Percentiles rank a stretch among this genome's conserved stretches.
Conservation (phyloP, 2,329 filamentous ascomycete genomes). For the Trichophaea hybrida region DNA sequence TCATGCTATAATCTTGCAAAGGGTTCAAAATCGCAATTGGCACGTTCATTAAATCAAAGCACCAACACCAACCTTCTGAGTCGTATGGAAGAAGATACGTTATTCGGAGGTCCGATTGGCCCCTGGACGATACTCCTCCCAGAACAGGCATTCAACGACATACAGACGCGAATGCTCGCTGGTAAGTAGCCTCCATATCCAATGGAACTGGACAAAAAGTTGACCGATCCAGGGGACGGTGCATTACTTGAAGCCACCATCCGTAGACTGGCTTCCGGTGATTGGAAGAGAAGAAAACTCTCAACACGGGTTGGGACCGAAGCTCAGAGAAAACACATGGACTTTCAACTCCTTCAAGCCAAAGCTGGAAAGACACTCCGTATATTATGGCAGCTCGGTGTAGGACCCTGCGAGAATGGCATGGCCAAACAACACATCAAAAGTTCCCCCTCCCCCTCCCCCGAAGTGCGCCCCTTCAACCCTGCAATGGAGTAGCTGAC, state of each 20-base stretch:
- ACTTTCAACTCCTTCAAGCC: constrained; percentile 1
- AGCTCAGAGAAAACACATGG: not conserved
- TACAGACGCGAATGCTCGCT: constrained; percentile 1
- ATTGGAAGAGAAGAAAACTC: constrained; percentile 8
- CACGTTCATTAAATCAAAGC: not conserved
- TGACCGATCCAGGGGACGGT: not conserved
- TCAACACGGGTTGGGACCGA: not conserved
- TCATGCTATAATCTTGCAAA: not conserved
- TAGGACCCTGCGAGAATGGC: constrained; percentile 12
- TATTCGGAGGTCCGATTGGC: constrained; percentile 12
- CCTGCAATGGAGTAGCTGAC: not conserved
- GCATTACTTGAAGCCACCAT: constrained; percentile 10
- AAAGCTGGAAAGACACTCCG: constrained; percentile 14
- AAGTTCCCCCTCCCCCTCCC: not conserved
- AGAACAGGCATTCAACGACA: constrained; percentile 12
- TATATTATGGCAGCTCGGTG: constrained; percentile 22
- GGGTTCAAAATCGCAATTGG: not conserved
- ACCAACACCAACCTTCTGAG: not conserved
- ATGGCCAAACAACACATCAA: constrained; percentile 12
- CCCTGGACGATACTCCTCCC: constrained; percentile 17
- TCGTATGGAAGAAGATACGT: not conserved
- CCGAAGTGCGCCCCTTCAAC: too few relatives aligned
- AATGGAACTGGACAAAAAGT: not conserved
- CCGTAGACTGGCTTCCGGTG: constrained; percentile 13
- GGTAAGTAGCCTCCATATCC: not conserved